Evolutionary conservation across 306 rosid genomes (phyloP).

Genomic region (Comarum palustre): DNA sequence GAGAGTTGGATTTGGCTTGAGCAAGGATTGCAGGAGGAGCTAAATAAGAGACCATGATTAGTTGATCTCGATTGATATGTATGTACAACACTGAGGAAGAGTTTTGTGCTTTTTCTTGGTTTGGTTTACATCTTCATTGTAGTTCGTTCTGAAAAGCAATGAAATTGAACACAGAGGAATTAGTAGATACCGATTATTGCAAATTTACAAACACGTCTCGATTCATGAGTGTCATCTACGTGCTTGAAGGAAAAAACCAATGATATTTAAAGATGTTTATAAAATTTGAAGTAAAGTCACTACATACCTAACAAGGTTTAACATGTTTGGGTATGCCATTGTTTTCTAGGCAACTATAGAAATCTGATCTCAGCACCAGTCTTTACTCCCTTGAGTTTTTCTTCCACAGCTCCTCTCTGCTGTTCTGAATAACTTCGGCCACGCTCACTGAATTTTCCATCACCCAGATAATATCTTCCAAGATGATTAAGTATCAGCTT

Average conservation of each 20-base stretch:
- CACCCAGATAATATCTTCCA: neutral
- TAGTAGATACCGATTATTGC: neutral
- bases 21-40: conserved; percentile 43
- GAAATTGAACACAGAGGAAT: conserved; percentile 1
- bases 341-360: no score
- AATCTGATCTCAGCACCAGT: neutral
- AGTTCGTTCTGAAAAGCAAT: neutral
- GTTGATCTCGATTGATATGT: neutral
- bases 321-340: no score
- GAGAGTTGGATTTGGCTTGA: conserved; percentile 67
- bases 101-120: neutral
- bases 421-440: neutral
- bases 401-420: neutral
- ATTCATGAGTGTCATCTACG: neutral
- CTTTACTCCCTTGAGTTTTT: neutral
- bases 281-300: no score
- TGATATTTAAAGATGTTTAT: no score
- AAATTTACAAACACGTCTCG: neutral
- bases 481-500: neutral
- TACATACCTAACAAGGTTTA: no score
- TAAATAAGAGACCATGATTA: conserved; percentile 6
- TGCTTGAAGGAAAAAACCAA: no score
- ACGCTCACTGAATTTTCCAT: neutral
- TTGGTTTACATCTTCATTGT: neutral
- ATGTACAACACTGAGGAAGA: neutral